Conservation (phyloP, 2,329 filamentous ascomycete species). For the Ophiostoma perfectum region DNA sequence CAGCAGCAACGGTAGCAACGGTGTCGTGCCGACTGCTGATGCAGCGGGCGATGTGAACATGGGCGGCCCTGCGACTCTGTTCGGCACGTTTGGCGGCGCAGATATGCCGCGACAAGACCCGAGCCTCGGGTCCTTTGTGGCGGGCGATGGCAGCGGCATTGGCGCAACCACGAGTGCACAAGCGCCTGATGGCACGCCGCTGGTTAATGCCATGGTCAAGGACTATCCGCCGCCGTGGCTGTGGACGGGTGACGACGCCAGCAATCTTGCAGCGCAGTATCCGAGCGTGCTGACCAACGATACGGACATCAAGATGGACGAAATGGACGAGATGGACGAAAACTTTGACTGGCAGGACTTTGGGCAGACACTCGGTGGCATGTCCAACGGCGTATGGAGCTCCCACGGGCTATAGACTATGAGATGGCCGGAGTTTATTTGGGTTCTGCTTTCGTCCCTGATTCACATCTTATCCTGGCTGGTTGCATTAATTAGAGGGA, state of each 20-base stretch:
- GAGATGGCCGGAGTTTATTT: background rate
- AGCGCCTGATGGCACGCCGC: slow-evolving; percentile 22
- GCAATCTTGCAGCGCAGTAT: slow-evolving; percentile 7
- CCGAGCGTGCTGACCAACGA: slow-evolving; percentile 29
- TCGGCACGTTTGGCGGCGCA: slow-evolving; percentile 20
- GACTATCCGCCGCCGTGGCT: slow-evolving; percentile 51
- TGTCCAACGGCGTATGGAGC: slow-evolving; percentile 29
- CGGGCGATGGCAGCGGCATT: slow-evolving; percentile 5
- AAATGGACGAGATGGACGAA: slow-evolving; percentile 38
- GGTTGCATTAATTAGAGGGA: background rate
- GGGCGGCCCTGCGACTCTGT: slow-evolving; percentile 13
- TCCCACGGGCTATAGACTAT: slow-evolving; percentile 24
- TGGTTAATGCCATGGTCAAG: slow-evolving; percentile 40
- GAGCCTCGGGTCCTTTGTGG: slow-evolving; percentile 21
- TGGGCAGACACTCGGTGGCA: slow-evolving; percentile 34
- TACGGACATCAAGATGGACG: slow-evolving; percentile 36
- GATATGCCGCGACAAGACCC: slow-evolving; percentile 27
- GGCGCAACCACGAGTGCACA: background rate
- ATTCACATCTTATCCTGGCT: background rate
- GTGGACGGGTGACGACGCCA: slow-evolving; percentile 39
- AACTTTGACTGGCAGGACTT: slow-evolving; percentile 38
- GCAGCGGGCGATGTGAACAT: background rate
- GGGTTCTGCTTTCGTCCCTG: background rate
- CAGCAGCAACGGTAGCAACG: background rate
- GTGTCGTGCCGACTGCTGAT: background rate